phyloP scores from a whole-genome alignment of 2,329 filamentous ascomycete species.

The Claviceps purpurea region DNA sequence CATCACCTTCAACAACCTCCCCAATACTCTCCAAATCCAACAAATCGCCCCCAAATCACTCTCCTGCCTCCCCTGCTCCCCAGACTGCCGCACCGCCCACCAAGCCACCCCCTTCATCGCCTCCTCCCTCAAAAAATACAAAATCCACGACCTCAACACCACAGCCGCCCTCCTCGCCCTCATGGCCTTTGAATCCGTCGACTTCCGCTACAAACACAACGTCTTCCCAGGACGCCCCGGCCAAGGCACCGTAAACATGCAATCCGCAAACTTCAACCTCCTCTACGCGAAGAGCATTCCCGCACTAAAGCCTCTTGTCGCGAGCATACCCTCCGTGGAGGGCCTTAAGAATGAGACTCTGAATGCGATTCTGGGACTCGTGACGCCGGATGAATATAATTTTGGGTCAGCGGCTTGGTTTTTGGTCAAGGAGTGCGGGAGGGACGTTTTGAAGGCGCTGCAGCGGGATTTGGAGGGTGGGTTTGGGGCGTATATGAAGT shows the following conservation, averaged over 20 bases:
- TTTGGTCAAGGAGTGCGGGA: conserved; percentile 28
- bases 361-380: conserved; percentile 28
- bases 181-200: conserved; percentile 56
- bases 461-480: conserved; percentile 24
- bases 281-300: conserved; percentile 32
- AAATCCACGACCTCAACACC: conserved; percentile 38
- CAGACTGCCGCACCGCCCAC: conserved; percentile 52
- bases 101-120: conserved; percentile 46
- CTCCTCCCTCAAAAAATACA: conserved; percentile 42
- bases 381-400: conserved; percentile 36
- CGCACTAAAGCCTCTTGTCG: conserved; percentile 21
- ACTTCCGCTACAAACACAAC: conserved; percentile 62
- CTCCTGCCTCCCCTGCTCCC: conserved; percentile 34
- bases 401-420: conserved; percentile 42
- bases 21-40: conserved; percentile 17
- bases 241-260: conserved; percentile 55
- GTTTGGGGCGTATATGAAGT: conserved; percentile 33
- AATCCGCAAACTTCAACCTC: conserved; percentile 30
- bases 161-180: conserved; percentile 58
- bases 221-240: conserved; percentile 42
- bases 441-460: conserved; percentile 20
- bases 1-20: too few species aligned
- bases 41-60: conserved; percentile 44
- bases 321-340: conserved; percentile 10
- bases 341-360: conserved; percentile 12